Evolutionary conservation across 352 stramenopile species (phyloP), one percentile per base, ranked within the genome.

Genomic region (Globisporangium okanoganense): DNA sequence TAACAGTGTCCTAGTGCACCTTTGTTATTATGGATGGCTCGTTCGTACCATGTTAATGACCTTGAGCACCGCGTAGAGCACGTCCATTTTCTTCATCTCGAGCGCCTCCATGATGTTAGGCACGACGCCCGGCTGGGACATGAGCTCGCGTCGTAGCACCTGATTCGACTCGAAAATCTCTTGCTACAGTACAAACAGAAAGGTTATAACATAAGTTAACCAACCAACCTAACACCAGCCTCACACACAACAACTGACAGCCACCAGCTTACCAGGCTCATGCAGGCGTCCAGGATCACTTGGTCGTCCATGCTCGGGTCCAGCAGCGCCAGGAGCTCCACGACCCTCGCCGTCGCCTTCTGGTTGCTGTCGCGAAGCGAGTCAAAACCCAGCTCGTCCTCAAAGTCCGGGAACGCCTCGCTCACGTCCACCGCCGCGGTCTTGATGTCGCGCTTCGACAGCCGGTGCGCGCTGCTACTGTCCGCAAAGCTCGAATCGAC

Each of bases 31-130:
- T 6, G 29, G 6, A 33, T 33, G 29, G 6, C 22, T 14, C 10
- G 4, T 18, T 12, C 24, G 25, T 36, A 92, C 82, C 68, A 86
- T 88, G 56, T 97, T 96, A 43, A 97, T 79, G 38, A 97, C 85
- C 29, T 81, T 69, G 20, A 97, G 79, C 6, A 97, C 87, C 5
- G 87, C 85, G 54, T 89, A 78, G 5, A 97, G 44, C 2, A 96
- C 86, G 33, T 95, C 80, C 49, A 92, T 79, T 50, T 94, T 94
- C 65, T 95, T 96, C 75, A 96, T 94, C 65, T 97, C 90, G 5
- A 97, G 73, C 4, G 92, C 87, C 58, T 97, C 90, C 90, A 97
- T 96, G 57, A 97, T 93, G 52, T 94, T 97, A 0, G 90, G 90
- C 49, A 97, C 88, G 1, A 97, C 88, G 24, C 90, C 90, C n/a